phyloP scores from a whole-genome alignment of 2,329 filamentous ascomycete genomes.

The Aspergillus ochraceus region DNA sequence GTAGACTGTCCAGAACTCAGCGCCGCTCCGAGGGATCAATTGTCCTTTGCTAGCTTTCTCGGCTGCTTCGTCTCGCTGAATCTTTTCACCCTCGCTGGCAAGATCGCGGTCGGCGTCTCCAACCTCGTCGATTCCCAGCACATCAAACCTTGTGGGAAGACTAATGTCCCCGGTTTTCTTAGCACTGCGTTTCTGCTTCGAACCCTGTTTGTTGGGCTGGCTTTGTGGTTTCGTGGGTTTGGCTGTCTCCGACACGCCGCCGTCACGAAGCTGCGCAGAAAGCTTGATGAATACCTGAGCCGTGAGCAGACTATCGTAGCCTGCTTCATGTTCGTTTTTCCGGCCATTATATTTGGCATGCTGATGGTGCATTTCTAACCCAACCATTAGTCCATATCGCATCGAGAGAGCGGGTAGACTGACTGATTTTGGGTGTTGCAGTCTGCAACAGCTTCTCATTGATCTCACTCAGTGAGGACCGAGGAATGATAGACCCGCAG shows the following conservation, averaged over 20 bases:
- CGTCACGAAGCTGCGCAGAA: slow-evolving; percentile 51
- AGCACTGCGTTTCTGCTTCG: background rate
- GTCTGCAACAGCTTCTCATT: slow-evolving; percentile 26
- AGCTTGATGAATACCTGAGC: slow-evolving; percentile 60
- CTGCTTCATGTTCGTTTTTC: slow-evolving; percentile 55
- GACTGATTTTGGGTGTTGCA: slow-evolving; percentile 33
- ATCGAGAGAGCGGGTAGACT: slow-evolving; percentile 3
- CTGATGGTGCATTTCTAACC: slow-evolving; percentile 29
- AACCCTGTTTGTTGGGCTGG: background rate
- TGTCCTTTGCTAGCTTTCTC: slow-evolving; percentile 30
- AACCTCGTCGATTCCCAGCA: slow-evolving; percentile 17
- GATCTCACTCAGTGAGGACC: slow-evolving; percentile 33
- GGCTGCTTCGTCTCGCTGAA: background rate
- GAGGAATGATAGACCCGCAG: slow-evolving; percentile 52
- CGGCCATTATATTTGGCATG: slow-evolving; percentile 32
- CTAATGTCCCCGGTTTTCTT: background rate
- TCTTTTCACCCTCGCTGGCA: background rate
- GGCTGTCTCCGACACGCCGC: slow-evolving; percentile 21
- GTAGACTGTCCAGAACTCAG: slow-evolving; percentile 58
- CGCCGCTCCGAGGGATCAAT: slow-evolving; percentile 53
- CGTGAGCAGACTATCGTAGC: slow-evolving; percentile 63
- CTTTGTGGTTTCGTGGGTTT: background rate
- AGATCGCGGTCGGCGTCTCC: background rate
- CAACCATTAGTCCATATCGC: slow-evolving; percentile 17
- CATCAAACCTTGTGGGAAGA: slow-evolving; percentile 31